phyloP scores from a whole-genome alignment of 2,329 filamentous ascomycete genomes.

The Boeremia lycopersici region DNA sequence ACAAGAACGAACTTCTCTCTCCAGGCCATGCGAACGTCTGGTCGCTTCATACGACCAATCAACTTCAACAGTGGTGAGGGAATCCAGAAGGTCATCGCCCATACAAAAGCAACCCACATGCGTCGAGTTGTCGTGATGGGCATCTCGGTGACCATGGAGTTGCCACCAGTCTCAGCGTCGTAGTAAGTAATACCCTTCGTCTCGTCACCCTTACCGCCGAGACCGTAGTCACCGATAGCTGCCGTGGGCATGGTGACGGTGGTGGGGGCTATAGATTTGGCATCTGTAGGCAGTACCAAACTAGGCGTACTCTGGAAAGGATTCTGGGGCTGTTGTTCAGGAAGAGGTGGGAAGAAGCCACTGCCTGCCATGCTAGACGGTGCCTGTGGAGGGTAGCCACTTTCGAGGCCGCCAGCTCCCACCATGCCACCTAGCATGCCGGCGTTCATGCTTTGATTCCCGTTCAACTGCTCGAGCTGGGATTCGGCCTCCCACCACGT shows the following conservation, averaged over 20 bases:
- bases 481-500: conserved; percentile 98
- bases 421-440: conserved; percentile 58
- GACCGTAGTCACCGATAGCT: conserved; percentile 80
- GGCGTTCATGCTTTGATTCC: conserved; percentile 37
- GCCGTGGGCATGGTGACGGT: conserved; percentile 61
- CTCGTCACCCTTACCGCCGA: conserved; percentile 84
- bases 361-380: conserved; percentile 54
- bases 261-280: conserved; percentile 61
- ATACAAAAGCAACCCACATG: conserved; percentile 81
- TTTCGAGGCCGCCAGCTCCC: conserved; percentile 68
- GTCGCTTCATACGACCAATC: conserved; percentile 93
- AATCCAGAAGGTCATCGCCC: conserved; percentile 91
- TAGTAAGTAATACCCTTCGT: conserved; percentile 61
- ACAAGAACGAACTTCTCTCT: conserved; percentile 90
- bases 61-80: conserved; percentile 82
- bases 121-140: conserved; percentile 68
- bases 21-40: conserved; percentile 97
- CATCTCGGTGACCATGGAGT: conserved; percentile 76
- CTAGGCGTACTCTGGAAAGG: conserved; percentile 62
- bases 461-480: conserved; percentile 87
- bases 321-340: conserved; percentile 68
- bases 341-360: conserved; percentile 70
- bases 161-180: conserved; percentile 79
- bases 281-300: conserved; percentile 51
- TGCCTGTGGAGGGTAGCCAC: conserved; percentile 70